Base-by-base conservation (phyloP, 768 basidiomycete species). In the Leccinum ochraceum region DNA sequence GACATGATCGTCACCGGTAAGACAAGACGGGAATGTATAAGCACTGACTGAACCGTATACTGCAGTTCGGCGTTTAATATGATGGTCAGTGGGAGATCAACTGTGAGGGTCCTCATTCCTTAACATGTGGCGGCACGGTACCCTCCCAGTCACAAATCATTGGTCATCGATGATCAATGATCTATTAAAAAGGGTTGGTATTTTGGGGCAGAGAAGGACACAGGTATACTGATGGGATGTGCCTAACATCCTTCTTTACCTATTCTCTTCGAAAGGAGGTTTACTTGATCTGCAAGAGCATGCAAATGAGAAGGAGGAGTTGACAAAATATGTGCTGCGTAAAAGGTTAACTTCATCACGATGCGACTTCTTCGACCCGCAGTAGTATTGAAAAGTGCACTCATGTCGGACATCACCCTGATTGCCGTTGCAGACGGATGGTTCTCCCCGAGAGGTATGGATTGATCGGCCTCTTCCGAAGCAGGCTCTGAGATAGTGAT, bases 281-380 rank as follows among this genome's bases (percentile, higher is more conserved):
- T 16, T 4, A 76, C 58, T 60, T 88, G 83, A 34, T 80, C 75
- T 9, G 80, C 73, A 37, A 86, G 69, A 9, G 68, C 67, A 53
- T 68, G 70, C 50, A 88, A 68, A 49, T 79, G 66, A 4, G 65
- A 62, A 46, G 76, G 65, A 1, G 87, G 82, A n/a, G 77, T 80
- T 1, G 82, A 78, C 22, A 83, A 60, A 7, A 86, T 69, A 64
- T 87, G 83, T 7, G 86, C 88, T 5, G 84, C 84, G 63, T 92
- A 93, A 74, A 88, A 93, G 14, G 78, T 71, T 26, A 92, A 64
- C 74, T 91, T 93, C 64, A 84, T 84, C 9, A 77, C 70, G 53
- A 83, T 71, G 65, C 82, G 82, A 54, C 63, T 50, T 69, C 24
- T 53, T 54, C 51, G 63, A 36, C 37, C 20, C 30, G 58, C n/a